Evolutionary conservation across 139 green algal genomes (phyloP).

Genomic region (Edaphochlamys debaryana): DNA sequence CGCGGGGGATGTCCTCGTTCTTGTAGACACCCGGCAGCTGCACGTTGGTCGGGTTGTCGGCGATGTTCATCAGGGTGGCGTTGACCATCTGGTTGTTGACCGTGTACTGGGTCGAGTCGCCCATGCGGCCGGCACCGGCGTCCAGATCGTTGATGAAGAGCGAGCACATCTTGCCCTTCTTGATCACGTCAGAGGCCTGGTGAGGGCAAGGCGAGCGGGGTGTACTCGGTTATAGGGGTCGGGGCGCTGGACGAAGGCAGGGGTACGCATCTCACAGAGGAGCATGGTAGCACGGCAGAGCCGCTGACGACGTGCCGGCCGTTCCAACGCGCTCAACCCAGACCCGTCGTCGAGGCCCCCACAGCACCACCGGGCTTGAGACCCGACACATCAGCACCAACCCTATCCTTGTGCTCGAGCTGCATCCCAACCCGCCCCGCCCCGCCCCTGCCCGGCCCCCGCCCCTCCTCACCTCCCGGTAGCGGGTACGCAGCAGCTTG

Average conservation of each 20-base stretch:
- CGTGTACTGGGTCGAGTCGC: constrained; percentile 98
- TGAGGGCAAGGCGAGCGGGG: not conserved
- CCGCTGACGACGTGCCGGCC: no score
- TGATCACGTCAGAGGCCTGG: constrained; percentile 95
- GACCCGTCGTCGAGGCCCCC: no score
- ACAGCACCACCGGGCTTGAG: no score
- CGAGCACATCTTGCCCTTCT: constrained; percentile 98
- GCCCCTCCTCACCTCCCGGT: constrained; percentile 66
- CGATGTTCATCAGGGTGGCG: constrained; percentile 99
- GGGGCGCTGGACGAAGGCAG: not conserved
- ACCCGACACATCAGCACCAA: no score
- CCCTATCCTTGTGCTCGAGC: no score
- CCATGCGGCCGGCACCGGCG: constrained; percentile 96
- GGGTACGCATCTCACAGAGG: no score
- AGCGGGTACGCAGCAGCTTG: constrained; percentile 98
- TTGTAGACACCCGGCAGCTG: constrained; percentile 94
- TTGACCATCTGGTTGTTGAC: constrained; percentile 99
- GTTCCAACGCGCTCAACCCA: no score
- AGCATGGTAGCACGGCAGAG: no score
- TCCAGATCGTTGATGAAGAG: constrained; percentile 99
- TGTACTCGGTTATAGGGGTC: not conserved
- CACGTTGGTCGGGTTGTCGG: constrained; percentile 99
- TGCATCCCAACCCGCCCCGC: no score
- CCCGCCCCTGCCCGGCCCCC: no score
- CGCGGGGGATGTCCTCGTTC: constrained; percentile 92